Evolutionary conservation across 2,329 filamentous ascomycete genomes (phyloP), one percentile per base, ranked within the genome.

Genomic region (Alternaria ventricosa): DNA sequence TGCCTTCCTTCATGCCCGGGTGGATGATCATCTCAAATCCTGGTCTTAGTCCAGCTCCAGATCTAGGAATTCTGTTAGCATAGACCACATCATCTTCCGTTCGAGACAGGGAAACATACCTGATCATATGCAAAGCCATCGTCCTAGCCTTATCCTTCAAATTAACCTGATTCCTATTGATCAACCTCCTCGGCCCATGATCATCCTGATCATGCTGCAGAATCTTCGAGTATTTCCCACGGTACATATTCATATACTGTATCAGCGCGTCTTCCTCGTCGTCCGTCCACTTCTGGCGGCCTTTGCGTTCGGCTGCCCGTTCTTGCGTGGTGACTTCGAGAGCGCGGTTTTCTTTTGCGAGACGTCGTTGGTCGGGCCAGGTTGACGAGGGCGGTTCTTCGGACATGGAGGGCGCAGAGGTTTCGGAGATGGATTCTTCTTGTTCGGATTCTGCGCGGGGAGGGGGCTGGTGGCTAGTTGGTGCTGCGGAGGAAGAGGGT

Each of bases 161-260:
- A 47, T 87, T 84, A 3, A 87, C 85, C 63, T 89, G 85, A 6
- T 75, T 79, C 3, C 87, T 80, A 5, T 74, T 67, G 11, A 78
- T 70, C 20, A 79, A 57, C 10, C 74, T 74, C 11, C 58, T 33
- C 0, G 68, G 67, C 2, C 63, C 65, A 5, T 45, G 18, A 7
- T 49, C 36, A 53, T 79, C 76, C 13, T 67, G 36, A 50, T 79
- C 76, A n/a, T 67, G 36, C 22, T 60, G 46, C 5, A 75, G 44
- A 49, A 91, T 86, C 0, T 56, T 25, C 2, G 85, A 66, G 80
- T 86, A 91, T 10, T 73, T 74, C 6, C 76, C 78, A 1, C 85
- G 85, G 49, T 81, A 73, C 10, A 79, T 66, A 2, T 68, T 81
- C 64, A 91, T 85, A 25, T 86, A 79, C 1, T 82, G 68, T 4